A percentile compares a stretch with the other conserved stretches of the same genome.
Conservation (phyloP, 2,329 filamentous ascomycete genomes). For the Lachnellula subtilissima region DNA sequence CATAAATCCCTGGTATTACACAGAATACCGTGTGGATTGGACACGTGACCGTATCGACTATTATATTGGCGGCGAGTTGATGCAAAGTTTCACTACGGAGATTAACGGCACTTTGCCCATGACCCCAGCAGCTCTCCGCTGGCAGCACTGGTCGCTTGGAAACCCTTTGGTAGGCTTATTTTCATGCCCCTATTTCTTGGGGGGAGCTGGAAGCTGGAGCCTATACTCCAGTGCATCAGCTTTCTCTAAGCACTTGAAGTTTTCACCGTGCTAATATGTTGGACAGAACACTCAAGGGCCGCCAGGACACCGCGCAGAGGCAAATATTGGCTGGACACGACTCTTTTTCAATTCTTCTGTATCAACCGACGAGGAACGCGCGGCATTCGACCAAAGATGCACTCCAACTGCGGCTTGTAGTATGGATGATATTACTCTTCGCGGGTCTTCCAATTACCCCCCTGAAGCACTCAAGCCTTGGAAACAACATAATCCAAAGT, state of each 20-base stretch:
- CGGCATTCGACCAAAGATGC: constrained; percentile 30
- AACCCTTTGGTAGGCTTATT: constrained; percentile 27
- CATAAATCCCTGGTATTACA: constrained; percentile 39
- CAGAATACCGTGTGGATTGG: constrained; percentile 45
- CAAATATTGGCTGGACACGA: constrained; percentile 42
- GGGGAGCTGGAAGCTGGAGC: no score
- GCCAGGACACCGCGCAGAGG: constrained; percentile 35
- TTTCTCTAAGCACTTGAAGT: no score
- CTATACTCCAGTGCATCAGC: no score
- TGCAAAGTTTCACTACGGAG: constrained; percentile 30
- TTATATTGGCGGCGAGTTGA: constrained; percentile 37
- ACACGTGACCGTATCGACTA: constrained; percentile 38
- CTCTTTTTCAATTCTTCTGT: constrained; percentile 46
- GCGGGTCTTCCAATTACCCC: constrained; percentile 8
- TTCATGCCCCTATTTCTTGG: no score
- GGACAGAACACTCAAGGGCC: constrained; percentile 40
- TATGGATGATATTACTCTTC: constrained; percentile 17
- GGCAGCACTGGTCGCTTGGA: constrained; percentile 46
- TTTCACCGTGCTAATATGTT: no score
- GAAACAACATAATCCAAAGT: constrained; percentile 7
- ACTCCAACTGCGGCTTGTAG: constrained; percentile 31
- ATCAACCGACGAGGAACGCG: constrained; percentile 30
- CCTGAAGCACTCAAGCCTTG: constrained; percentile 7
- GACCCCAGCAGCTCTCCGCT: constrained; percentile 38
- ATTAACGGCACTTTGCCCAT: constrained; percentile 33